phyloP scores from a whole-genome alignment of 1,284 basidiomycete genomes.

The Rhizopogon parksii region DNA sequence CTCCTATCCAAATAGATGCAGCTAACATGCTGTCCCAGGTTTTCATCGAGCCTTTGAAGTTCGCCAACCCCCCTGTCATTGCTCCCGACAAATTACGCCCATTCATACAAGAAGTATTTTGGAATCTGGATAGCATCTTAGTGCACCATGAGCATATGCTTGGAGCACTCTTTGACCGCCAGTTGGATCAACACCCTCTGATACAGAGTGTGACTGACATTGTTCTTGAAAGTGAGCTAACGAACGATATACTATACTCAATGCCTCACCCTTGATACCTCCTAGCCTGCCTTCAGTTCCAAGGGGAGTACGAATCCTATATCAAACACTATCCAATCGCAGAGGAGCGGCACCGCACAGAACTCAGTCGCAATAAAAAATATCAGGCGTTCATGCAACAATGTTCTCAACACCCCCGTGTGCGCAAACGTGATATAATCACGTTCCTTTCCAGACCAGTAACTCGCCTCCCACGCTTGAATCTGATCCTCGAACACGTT shows the following conservation, averaged over 20 bases:
- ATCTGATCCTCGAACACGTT: conserved; percentile 65
- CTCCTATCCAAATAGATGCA: conserved; percentile 5
- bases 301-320: conserved; percentile 63
- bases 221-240: conserved; percentile 55
- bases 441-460: conserved; percentile 79
- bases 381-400: conserved; percentile 65
- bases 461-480: conserved; percentile 71
- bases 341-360: conserved; percentile 68
- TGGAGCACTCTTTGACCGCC: conserved; percentile 60
- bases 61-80: conserved; percentile 52
- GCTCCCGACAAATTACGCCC: conserved; percentile 37
- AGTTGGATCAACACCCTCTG: conserved; percentile 74
- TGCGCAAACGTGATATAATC: conserved; percentile 71
- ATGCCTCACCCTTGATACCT: conserved; percentile 12
- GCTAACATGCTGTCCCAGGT: conserved; percentile 36
- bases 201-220: conserved; percentile 73
- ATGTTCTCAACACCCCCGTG: conserved; percentile 56
- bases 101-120: conserved; percentile 72
- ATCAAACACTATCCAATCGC: conserved; percentile 81
- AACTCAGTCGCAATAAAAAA: conserved; percentile 54
- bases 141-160: conserved; percentile 61
- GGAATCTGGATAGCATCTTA: conserved; percentile 60
- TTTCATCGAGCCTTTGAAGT: conserved; percentile 56
- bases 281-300: conserved; percentile 41
- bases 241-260: not conserved